These are phyloP conservation scores for Umbilicus rupestris DNA, from an alignment of 164 flowering plant genomes.

Conservation along the genomic window DNA sequence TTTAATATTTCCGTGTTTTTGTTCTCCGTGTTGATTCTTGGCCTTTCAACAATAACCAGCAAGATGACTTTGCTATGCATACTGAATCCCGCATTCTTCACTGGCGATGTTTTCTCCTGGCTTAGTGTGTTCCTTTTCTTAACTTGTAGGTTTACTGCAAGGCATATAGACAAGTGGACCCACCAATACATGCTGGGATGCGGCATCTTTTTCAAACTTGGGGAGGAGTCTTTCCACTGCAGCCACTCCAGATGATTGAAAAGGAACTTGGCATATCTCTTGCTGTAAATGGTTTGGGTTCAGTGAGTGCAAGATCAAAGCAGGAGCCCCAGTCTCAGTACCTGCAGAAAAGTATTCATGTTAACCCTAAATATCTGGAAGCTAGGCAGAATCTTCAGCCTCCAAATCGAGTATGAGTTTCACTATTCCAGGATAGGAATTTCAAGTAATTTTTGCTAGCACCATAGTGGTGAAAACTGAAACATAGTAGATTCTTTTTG, in stretches of 20 bases:
- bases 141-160: slow-evolving; percentile 70
- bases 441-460: too few species aligned
- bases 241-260: slow-evolving; percentile 74
- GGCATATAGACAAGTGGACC: slow-evolving; percentile 80
- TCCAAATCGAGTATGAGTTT: slow-evolving; percentile 48
- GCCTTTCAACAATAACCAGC: neutral
- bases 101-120: neutral
- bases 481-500: too few species aligned
- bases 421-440: too few species aligned
- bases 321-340: slow-evolving; percentile 59
- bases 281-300: slow-evolving; percentile 45
- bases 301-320: slow-evolving; percentile 42
- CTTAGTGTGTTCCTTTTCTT: neutral
- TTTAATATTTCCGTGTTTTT: neutral
- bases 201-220: slow-evolving; percentile 98
- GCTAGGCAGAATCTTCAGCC: slow-evolving; percentile 88
- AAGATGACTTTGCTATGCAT: neutral
- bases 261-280: slow-evolving; percentile 69
- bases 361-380: slow-evolving; percentile 90
- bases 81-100: neutral
- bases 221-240: slow-evolving; percentile 83
- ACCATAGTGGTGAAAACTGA: too few species aligned
- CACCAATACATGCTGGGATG: slow-evolving; percentile 68
- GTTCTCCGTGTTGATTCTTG: neutral
- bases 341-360: slow-evolving; percentile 89